These are phyloP conservation scores for Eucalyptus curtisii DNA, from an alignment of 345 rosid species.

Conservation along the genomic window DNA sequence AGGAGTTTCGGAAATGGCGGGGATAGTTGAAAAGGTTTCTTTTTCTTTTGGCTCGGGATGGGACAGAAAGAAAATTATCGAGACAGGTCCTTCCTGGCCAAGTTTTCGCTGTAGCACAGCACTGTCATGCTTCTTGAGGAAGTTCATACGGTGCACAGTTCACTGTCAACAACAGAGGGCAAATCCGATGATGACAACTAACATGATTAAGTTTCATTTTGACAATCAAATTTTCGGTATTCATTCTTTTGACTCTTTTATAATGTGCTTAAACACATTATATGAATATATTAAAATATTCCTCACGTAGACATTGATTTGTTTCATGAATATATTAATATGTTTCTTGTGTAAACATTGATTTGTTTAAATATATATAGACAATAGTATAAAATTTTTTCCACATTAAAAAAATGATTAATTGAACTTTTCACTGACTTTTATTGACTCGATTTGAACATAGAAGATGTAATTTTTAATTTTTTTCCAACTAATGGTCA, in stretches of 20 bases:
- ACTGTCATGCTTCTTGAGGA: not conserved
- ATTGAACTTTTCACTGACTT: not conserved
- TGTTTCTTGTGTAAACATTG: rapidly evolving
- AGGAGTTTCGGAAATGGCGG: not conserved
- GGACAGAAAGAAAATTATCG: not conserved
- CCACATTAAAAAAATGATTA: not conserved
- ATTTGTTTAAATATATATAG: no score
- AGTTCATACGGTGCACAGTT: not conserved
- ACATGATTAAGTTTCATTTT: not conserved
- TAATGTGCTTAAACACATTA: not conserved
- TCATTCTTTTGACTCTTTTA: not conserved
- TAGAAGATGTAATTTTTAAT: no score
- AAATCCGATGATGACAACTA: not conserved
- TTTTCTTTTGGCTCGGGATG: not conserved
- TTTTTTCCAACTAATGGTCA: not conserved
- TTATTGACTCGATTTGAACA: not conserved
- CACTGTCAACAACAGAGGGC: not conserved
- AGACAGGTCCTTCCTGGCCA: not conserved
- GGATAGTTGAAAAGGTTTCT: not conserved
- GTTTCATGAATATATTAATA: no score
- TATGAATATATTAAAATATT: no score
- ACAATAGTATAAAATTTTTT: not conserved
- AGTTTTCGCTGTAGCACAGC: not conserved
- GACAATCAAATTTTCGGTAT: not conserved
- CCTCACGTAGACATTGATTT: no score